Percentiles rank a stretch among this genome's conserved stretches.
Evolutionary conservation across 2,329 filamentous ascomycete genomes (phyloP).

Genomic region (Exophiala xenobiotica): DNA sequence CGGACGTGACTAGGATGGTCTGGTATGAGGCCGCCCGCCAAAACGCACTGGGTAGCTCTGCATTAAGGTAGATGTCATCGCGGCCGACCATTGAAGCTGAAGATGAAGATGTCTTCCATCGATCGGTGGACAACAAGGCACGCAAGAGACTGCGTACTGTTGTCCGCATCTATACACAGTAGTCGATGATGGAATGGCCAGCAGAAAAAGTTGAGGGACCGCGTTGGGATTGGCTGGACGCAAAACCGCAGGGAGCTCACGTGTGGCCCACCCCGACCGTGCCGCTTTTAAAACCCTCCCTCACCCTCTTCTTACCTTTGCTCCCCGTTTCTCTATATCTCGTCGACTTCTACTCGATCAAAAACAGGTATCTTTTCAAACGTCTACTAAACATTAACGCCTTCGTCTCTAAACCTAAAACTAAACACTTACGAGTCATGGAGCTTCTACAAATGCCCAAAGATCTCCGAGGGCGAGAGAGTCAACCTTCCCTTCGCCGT

Average conservation of each 20-base stretch:
- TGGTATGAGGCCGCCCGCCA: slow-evolving; percentile 73
- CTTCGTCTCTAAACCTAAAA: too few species aligned
- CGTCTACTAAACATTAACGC: too few species aligned
- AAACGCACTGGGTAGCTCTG: slow-evolving; percentile 44
- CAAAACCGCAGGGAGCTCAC: not conserved
- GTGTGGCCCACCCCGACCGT: not conserved
- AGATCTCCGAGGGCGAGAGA: too few species aligned
- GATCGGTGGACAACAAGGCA: not conserved
- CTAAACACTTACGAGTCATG: too few species aligned
- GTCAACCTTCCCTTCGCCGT: too few species aligned
- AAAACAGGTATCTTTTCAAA: not conserved
- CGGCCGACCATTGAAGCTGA: slow-evolving; percentile 30
- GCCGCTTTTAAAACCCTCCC: not conserved
- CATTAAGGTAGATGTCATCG: slow-evolving; percentile 44
- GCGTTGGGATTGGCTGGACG: slow-evolving; percentile 13
- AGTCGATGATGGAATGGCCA: not conserved
- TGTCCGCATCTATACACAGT: slow-evolving; percentile 1
- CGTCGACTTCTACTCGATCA: not conserved
- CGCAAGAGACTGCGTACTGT: not conserved
- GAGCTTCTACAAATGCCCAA: too few species aligned
- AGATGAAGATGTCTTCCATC: slow-evolving; percentile 8
- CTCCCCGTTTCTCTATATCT: not conserved
- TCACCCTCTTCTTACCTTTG: not conserved
- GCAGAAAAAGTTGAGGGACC: not conserved
- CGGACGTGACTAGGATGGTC: slow-evolving; percentile 71